Base-by-base conservation (phyloP, 169 alveolate species). In the Plasmodium ovale region DNA sequence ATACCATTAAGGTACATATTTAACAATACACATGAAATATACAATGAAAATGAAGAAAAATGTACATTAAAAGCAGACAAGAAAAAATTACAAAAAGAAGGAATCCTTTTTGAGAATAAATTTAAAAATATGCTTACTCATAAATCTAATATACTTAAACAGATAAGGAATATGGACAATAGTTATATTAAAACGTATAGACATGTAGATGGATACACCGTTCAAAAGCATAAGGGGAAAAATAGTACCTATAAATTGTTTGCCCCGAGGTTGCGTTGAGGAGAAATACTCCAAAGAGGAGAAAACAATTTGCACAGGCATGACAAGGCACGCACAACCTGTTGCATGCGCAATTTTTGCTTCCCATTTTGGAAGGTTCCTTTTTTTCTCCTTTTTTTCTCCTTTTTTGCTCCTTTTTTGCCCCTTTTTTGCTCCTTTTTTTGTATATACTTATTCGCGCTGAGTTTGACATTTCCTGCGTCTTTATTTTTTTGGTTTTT, bases 21-120 rank as follows among this genome's bases (percentile, higher is more conserved):
- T 77, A 77, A 77, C n/a, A 77, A 77, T 67, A 47, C 88, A 1
- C 88, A 77, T 62, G 88, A 77, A 19, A 35, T 53, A 10, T 77
- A 60, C 31, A 62, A 77, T 67, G 88, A 77, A 4, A 60, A 77
- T 64, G 77, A 77, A 29, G 67, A 70, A n/a, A 72, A 39, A 27
- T 62, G 62, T 60, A 56, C 37, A 31, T 68, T 77, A 33, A 60
- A 59, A 67, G 67, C 88, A 37, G 88, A 77, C 35, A 62, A 77
- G 44, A 77, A 77, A 60, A 77, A 62, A 77, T 53, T 77, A 42
- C 59, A 62, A 59, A 77, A 37, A 53, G 47, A 33, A 77, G 77
- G 77, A n/a, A 58, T 27, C 14, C 19, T 39, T 42, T 25, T 44
- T 77, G 71, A 77, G 53, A 47, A 67, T 44, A 39, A 54, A 25